phyloP scores from a whole-genome alignment of 2,329 filamentous ascomycete species.

The Thelonectria rubi region DNA sequence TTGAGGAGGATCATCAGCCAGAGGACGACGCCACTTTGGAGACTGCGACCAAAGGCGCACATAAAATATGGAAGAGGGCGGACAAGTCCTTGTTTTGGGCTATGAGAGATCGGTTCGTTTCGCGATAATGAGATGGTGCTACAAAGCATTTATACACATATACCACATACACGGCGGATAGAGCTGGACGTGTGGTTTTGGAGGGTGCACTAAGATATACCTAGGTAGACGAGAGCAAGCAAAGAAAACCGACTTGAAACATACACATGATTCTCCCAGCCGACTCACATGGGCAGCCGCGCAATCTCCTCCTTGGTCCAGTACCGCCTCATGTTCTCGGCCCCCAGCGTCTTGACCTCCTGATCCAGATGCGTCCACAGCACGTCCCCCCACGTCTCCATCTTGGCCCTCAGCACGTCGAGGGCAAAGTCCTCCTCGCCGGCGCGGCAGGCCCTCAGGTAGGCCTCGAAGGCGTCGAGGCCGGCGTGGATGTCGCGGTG shows the following conservation, averaged over 20 bases:
- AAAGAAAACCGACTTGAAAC: neutral
- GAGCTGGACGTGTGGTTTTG: constrained; percentile 16
- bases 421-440: constrained; percentile 70
- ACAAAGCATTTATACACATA: constrained; percentile 17
- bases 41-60: neutral
- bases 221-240: constrained; percentile 17
- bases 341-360: constrained; percentile 80
- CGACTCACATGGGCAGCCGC: constrained; percentile 70
- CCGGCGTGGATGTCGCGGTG: constrained; percentile 83
- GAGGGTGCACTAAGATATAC: constrained; percentile 11
- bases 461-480: constrained; percentile 72
- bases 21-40: constrained; percentile 1
- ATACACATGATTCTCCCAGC: too few relatives aligned
- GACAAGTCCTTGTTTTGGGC: constrained; percentile 5
- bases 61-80: neutral
- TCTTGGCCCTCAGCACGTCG: constrained; percentile 69
- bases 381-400: constrained; percentile 82
- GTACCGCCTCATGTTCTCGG: constrained; percentile 87
- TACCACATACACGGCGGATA: constrained; percentile 1
- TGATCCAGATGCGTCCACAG: constrained; percentile 86
- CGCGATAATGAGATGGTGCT: constrained; percentile 16
- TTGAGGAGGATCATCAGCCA: neutral
- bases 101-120: constrained; percentile 4
- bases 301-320: constrained; percentile 82
- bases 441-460: constrained; percentile 67